These are phyloP conservation scores for Vanrija pseudolonga DNA, from an alignment of 1,284 basidiomycete species.

Conservation along the genomic window DNA sequence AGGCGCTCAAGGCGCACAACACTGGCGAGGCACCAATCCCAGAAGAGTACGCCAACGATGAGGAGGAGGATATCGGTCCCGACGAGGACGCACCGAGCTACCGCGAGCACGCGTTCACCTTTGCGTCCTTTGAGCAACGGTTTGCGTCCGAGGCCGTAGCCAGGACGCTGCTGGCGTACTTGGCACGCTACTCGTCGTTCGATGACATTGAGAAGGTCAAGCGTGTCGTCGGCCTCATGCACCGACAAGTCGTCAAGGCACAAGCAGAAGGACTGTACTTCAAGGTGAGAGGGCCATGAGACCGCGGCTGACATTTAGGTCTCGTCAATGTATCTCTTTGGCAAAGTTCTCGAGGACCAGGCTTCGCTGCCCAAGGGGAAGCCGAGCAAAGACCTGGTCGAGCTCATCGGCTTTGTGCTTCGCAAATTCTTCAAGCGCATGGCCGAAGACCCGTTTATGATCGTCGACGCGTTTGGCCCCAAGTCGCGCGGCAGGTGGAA, in stretches of 20 bases:
- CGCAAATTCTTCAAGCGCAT: slow-evolving; percentile 88
- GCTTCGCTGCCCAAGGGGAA: slow-evolving; percentile 69
- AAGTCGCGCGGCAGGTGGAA: slow-evolving; percentile 85
- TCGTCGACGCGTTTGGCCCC: slow-evolving; percentile 84
- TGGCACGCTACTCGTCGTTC: slow-evolving; percentile 76
- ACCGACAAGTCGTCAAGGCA: slow-evolving; percentile 79
- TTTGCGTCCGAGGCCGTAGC: slow-evolving; percentile 80
- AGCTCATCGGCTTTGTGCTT: slow-evolving; percentile 76
- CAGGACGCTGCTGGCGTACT: slow-evolving; percentile 72
- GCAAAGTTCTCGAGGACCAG: slow-evolving; percentile 71
- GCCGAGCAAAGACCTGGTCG: slow-evolving; percentile 74
- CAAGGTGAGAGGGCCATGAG: slow-evolving; percentile 54
- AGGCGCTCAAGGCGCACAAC: slow-evolving; percentile 51
- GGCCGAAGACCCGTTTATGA: slow-evolving; percentile 72
- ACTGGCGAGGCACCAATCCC: slow-evolving; percentile 21
- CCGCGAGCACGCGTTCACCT: slow-evolving; percentile 80
- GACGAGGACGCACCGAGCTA: slow-evolving; percentile 63
- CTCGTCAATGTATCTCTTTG: slow-evolving; percentile 78
- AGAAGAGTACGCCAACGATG: slow-evolving; percentile 41
- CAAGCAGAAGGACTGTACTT: slow-evolving; percentile 90
- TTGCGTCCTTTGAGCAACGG: slow-evolving; percentile 81
- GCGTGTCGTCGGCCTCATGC: slow-evolving; percentile 76
- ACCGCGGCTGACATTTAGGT: slow-evolving; percentile 45
- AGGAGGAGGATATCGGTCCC: slow-evolving; percentile 53
- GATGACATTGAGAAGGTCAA: slow-evolving; percentile 74